Evolutionary conservation across 768 basidiomycete species (phyloP), one percentile per base, ranked within the genome.

Genomic region (Cystofilobasidium ferigula): DNA sequence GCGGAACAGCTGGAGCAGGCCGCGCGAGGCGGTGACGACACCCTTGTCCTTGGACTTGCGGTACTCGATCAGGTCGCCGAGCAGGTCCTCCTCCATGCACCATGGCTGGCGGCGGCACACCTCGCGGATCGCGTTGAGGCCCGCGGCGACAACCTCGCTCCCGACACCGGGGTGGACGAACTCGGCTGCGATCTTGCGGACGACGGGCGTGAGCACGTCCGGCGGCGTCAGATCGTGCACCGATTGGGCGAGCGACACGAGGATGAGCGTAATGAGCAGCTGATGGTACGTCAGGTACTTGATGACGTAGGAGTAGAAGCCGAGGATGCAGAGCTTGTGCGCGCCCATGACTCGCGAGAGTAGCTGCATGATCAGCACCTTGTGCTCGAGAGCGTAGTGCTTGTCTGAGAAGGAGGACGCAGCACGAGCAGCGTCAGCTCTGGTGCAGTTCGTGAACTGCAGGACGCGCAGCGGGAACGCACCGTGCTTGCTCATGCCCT

Each of bases 121-220:
- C 75, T 98, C 94, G 35, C 92, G 82, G 47, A 99, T 90, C 20
- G 89, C 83, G 75, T 99, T 99, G 69, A 99, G 78, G n/a, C 95
- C 95, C 0, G 94, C 95, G 1, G 93, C 85, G 69, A 97, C 87
- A 72, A 98, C 91, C 76, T 97, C 92, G 71, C 86, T 84, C 0
- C 89, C 89, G 3, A 98, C 95, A 57, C 95, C 95, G 0, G 94
- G 93, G 75, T 98, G 93, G 2, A 99, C 88, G 71, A 98, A 99
- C 74, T 99, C 94, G 72, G 87, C 84, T 0, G 93, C 92, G 64
- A 99, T 78, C 77, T 98, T 99, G 57, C 84, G 82, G 64, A 99
- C 79, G 53, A 93, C 88, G 16, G 95, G 95, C 5, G 83, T 85
- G 8, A 99, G 79, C 4, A 82, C 89, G 73, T 97, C 93, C 0